A percentile compares a stretch with the other conserved stretches of the same genome.
Conservation (phyloP, 805 yeast genomes). For the Wickerhamiella azymoides region DNA sequence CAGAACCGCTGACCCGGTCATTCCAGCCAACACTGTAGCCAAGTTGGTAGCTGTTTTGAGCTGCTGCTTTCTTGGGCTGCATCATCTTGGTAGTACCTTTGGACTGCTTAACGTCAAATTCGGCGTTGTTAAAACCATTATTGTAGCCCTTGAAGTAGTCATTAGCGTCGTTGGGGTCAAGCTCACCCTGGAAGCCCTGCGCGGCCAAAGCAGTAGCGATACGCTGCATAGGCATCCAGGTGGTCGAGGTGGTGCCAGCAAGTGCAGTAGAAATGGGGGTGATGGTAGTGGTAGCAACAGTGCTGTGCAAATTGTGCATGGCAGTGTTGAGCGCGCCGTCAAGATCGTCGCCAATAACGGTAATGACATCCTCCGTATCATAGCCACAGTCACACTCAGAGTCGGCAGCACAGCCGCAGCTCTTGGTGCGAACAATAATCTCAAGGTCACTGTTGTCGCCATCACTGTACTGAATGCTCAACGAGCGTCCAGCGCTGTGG, state of each 20-base stretch:
- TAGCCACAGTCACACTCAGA: slow-evolving; percentile 6
- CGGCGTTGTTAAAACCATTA: slow-evolving; percentile 13
- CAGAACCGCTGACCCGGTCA: slow-evolving; percentile 10
- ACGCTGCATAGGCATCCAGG: slow-evolving; percentile 1
- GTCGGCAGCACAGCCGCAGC: slow-evolving; percentile 7
- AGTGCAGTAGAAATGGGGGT: background rate
- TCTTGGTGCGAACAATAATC: slow-evolving; percentile 11
- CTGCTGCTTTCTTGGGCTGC: slow-evolving; percentile 8
- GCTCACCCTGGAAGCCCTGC: background rate
- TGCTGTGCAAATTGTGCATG: background rate
- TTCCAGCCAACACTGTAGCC: slow-evolving; percentile 12
- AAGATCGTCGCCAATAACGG: background rate
- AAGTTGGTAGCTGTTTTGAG: slow-evolving; percentile 10
- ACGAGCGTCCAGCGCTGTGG: slow-evolving; percentile 2
- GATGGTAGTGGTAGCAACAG: background rate
- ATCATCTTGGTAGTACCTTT: slow-evolving; percentile 1
- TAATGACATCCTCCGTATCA: background rate
- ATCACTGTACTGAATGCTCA: slow-evolving; percentile 13
- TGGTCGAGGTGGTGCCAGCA: background rate
- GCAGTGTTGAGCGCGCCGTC: background rate
- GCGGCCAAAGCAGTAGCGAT: slow-evolving; percentile 1
- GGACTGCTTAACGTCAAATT: slow-evolving; percentile 8
- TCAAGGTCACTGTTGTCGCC: slow-evolving; percentile 16
- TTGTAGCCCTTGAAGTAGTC: slow-evolving; percentile 8
- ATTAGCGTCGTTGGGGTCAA: slow-evolving; percentile 1